Percentiles rank a stretch among this genome's conserved stretches.
Evolutionary conservation across 2,329 filamentous ascomycete genomes (phyloP).

Genomic region (Trichoderma simmonsii): DNA sequence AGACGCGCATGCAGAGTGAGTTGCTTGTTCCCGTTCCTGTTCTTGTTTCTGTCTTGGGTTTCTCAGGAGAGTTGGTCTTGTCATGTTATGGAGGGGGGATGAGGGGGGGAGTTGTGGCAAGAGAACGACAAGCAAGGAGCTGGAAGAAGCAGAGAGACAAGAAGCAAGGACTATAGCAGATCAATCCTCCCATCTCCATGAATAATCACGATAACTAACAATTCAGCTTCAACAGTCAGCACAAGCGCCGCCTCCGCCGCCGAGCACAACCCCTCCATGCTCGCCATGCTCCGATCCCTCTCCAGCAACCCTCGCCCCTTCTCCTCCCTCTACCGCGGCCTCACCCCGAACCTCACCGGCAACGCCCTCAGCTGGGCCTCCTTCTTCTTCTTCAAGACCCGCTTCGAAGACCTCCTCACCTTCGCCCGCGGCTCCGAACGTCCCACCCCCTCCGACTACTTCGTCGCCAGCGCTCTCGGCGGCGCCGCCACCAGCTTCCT

Average conservation of each 20-base stretch:
- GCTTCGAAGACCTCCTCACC: conserved; percentile 48
- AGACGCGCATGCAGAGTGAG: conserved; percentile 87
- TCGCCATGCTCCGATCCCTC: conserved; percentile 51
- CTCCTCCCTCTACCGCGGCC: conserved; percentile 78
- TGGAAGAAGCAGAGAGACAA: neutral
- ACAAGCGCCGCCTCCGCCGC: conserved; percentile 41
- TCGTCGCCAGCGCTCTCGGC: conserved; percentile 67
- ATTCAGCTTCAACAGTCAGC: conserved; percentile 50
- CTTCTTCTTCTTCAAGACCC: conserved; percentile 78
- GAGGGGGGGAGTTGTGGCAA: neutral
- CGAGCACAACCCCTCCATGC: conserved; percentile 44
- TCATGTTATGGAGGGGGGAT: neutral
- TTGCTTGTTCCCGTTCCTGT: neutral
- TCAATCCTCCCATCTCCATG: neutral
- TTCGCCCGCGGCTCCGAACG: conserved; percentile 22
- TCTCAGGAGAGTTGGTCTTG: neutral
- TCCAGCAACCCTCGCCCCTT: conserved; percentile 53
- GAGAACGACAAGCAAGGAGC: neutral
- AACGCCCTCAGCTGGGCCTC: conserved; percentile 88
- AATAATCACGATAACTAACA: neutral
- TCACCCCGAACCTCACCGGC: conserved; percentile 85
- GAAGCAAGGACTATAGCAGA: neutral
- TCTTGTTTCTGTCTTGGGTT: neutral
- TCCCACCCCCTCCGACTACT: conserved; percentile 66
- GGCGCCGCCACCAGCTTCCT: conserved; percentile 75